A percentile compares a stretch with the other conserved stretches of the same genome.
These are phyloP conservation scores for Fusarium agapanthi DNA, from an alignment of 2,329 filamentous ascomycete genomes.

Conservation along the genomic window DNA sequence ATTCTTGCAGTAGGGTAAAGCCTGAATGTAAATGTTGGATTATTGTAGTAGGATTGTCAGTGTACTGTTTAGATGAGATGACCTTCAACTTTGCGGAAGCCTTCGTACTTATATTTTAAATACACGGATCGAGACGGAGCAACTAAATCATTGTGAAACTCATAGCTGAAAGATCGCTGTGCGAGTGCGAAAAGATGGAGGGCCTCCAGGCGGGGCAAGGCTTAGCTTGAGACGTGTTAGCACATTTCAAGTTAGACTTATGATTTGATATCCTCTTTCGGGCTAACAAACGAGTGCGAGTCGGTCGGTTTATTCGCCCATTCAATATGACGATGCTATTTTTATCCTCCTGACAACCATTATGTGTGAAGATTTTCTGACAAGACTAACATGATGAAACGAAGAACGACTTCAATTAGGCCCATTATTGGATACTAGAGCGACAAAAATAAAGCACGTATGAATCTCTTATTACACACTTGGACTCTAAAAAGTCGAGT, in stretches of 20 bases:
- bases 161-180: not conserved
- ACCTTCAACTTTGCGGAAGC: not conserved
- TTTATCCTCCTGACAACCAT: not conserved
- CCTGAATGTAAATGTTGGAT: not conserved
- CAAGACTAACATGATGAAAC: fast-evolving
- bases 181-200: not conserved
- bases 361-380: too few relatives aligned
- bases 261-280: not conserved
- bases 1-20: fast-evolving
- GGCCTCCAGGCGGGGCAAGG: not conserved
- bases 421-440: fast-evolving
- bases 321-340: not conserved
- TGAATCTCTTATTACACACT: not conserved
- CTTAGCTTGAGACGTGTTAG: not conserved
- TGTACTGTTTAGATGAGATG: not conserved
- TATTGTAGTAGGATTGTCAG: not conserved
- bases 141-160: not conserved
- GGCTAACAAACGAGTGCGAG: not conserved
- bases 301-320: not conserved
- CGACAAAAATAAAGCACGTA: not conserved
- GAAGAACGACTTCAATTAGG: fast-evolving
- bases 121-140: not conserved
- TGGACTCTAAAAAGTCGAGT: not conserved
- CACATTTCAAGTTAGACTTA: not conserved
- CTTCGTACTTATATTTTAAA: not conserved